A percentile compares a stretch with the other conserved stretches of the same genome.
Evolutionary conservation across 257 asterid species (phyloP).

Genomic region (Voacanga thouarsii): DNA sequence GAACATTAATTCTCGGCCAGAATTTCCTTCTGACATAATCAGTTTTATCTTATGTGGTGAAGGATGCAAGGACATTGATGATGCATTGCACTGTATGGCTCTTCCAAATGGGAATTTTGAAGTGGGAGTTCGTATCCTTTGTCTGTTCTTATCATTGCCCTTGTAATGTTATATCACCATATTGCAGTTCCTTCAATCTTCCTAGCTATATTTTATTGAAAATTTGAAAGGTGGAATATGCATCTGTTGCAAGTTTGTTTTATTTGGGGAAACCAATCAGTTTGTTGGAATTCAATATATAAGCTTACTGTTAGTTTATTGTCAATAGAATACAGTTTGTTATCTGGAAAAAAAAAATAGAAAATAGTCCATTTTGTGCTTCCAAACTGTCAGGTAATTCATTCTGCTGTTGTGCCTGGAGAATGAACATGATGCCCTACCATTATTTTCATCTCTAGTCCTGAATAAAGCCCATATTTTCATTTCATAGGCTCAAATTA

Average conservation of each 20-base stretch:
- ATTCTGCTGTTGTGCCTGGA: not conserved
- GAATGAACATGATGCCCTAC: not conserved
- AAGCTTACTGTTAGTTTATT: not conserved
- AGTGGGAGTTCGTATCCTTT: constrained; percentile 99
- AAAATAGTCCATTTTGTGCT: not conserved
- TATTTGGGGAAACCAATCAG: not conserved
- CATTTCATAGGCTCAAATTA: not conserved
- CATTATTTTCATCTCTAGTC: not conserved
- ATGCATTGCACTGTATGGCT: constrained; percentile 87
- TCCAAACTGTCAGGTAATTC: not conserved
- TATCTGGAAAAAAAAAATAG: not conserved
- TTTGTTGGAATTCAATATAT: not conserved
- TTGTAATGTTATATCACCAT: not conserved
- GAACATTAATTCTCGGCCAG: not conserved
- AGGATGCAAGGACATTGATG: constrained; percentile 99
- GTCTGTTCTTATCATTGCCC: not conserved
- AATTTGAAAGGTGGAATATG: not conserved
- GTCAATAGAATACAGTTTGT: not conserved
- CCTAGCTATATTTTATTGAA: not conserved
- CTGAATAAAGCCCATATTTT: not conserved
- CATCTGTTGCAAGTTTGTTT: not conserved
- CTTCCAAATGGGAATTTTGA: constrained; percentile 91
- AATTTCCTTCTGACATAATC: constrained; percentile 10
- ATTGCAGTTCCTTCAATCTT: not conserved
- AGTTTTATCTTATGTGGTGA: constrained; percentile 30